Evolutionary conservation across 805 yeast species (phyloP).

Genomic region (Saccharomycopsis selenospora): DNA sequence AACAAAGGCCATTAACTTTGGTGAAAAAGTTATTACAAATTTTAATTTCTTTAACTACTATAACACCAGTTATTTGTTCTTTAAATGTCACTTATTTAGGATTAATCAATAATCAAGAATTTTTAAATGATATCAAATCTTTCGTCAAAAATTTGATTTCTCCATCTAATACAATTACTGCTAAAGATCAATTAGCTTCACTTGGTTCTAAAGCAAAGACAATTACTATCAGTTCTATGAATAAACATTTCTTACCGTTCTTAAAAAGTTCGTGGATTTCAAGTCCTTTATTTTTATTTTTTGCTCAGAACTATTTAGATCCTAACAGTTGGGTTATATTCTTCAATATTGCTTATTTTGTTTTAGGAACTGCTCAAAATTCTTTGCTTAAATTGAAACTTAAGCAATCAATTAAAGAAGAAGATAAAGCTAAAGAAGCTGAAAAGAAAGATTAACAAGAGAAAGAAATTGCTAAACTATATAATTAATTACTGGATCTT

Average conservation of each 20-base stretch:
- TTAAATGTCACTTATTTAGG: slow-evolving; percentile 47
- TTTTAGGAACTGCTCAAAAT: slow-evolving; percentile 57
- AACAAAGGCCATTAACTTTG: slow-evolving; percentile 37
- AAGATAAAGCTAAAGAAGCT: slow-evolving; percentile 22
- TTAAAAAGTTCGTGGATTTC: slow-evolving; percentile 49
- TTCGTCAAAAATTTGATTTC: slow-evolving; percentile 9
- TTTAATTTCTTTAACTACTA: slow-evolving; percentile 42
- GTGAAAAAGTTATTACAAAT: slow-evolving; percentile 42
- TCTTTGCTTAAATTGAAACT: slow-evolving; percentile 40
- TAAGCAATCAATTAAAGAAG: slow-evolving; percentile 23
- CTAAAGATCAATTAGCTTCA: slow-evolving; percentile 8
- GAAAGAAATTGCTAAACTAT: no score
- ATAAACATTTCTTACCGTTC: slow-evolving; percentile 38
- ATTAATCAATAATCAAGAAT: slow-evolving; percentile 33
- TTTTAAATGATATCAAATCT: slow-evolving; percentile 5
- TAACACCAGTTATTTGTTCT: slow-evolving; percentile 47
- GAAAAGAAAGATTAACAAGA: no score
- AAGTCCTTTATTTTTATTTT: slow-evolving; percentile 40
- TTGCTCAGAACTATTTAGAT: slow-evolving; percentile 50
- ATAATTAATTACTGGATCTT: no score
- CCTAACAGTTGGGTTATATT: slow-evolving; percentile 62
- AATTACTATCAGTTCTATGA: slow-evolving; percentile 30
- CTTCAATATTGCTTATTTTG: slow-evolving; percentile 49
- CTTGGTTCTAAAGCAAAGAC: background rate
- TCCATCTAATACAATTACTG: slow-evolving; percentile 18